Percentiles rank a stretch among this genome's conserved stretches.
Evolutionary conservation across 1,284 basidiomycete species (phyloP).

Genomic region (Ganoderma lucidum): DNA sequence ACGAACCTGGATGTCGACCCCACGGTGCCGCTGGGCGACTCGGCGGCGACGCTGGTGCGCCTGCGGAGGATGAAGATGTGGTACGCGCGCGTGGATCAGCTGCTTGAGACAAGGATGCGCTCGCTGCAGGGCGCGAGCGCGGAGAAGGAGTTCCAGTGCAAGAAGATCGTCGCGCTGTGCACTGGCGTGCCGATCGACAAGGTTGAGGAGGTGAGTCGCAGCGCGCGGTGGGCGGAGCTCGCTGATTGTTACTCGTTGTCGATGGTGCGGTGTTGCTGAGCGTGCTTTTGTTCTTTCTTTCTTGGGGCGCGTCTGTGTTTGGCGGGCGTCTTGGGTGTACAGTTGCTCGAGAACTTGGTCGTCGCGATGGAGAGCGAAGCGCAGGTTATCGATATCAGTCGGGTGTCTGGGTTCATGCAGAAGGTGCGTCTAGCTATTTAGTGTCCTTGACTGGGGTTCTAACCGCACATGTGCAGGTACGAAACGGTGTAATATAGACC

Average conservation of each 20-base stretch:
- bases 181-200: constrained; percentile 88
- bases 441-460: constrained; percentile 9
- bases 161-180: constrained; percentile 90
- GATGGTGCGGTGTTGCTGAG: constrained; percentile 19
- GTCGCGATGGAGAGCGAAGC: constrained; percentile 91
- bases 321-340: constrained; percentile 5
- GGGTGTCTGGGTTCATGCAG: constrained; percentile 91
- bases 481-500: constrained; percentile 71
- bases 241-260: constrained; percentile 19
- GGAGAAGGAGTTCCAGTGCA: constrained; percentile 89
- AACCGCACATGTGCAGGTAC: constrained; percentile 53
- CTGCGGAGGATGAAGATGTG: constrained; percentile 82
- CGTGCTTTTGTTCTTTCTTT: constrained; percentile 3
- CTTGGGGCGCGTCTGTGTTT: background rate
- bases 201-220: constrained; percentile 82
- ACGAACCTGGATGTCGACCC: constrained; percentile 73
- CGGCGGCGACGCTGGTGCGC: constrained; percentile 67
- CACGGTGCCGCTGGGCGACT: constrained; percentile 67
- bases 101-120: constrained; percentile 76
- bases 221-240: constrained; percentile 7
- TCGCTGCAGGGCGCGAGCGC: constrained; percentile 82
- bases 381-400: constrained; percentile 83
- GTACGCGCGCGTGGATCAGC: constrained; percentile 80
- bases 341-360: constrained; percentile 91
- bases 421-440: constrained; percentile 54